These are phyloP conservation scores for Sphagnum magellanicum DNA, from an alignment of 228 moss, liverwort and hornwort species.

Conservation along the genomic window DNA sequence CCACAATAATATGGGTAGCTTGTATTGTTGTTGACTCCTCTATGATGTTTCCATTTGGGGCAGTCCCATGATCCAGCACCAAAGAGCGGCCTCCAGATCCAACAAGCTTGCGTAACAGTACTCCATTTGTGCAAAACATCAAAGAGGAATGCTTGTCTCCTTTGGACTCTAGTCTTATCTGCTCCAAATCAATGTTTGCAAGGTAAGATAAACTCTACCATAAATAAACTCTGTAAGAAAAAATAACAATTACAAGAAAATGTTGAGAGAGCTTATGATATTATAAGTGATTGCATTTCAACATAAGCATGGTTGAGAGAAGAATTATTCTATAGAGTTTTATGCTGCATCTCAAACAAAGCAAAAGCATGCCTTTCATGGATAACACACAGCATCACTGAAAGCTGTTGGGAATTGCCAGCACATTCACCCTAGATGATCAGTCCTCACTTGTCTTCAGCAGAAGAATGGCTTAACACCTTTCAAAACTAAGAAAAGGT, in stretches of 20 bases:
- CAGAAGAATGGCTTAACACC: no score
- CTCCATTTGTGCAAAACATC: constrained; percentile 96
- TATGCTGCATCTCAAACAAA: no score
- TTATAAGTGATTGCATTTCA: not conserved
- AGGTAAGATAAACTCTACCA: not conserved
- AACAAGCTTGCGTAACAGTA: constrained; percentile 86
- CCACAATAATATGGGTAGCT: constrained; percentile 96
- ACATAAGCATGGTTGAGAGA: not conserved
- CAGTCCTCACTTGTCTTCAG: no score
- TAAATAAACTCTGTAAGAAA: not conserved
- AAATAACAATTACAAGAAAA: not conserved
- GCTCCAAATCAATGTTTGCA: constrained; percentile 5
- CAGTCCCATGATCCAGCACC: constrained; percentile 12
- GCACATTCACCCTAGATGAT: no score
- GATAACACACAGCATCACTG: not conserved
- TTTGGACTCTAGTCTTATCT: constrained; percentile 93
- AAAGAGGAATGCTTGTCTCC: constrained; percentile 89
- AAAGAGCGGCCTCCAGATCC: constrained; percentile 50
- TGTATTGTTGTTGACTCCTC: constrained; percentile 69
- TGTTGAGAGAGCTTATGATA: not conserved
- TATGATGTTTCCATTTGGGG: constrained; percentile 12
- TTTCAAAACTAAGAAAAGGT: no score
- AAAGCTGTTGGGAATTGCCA: not conserved
- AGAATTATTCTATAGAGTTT: not conserved
- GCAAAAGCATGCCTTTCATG: not conserved